Conservation (phyloP, 2,329 filamentous ascomycete genomes). For the Trichoderma oligosporum region DNA sequence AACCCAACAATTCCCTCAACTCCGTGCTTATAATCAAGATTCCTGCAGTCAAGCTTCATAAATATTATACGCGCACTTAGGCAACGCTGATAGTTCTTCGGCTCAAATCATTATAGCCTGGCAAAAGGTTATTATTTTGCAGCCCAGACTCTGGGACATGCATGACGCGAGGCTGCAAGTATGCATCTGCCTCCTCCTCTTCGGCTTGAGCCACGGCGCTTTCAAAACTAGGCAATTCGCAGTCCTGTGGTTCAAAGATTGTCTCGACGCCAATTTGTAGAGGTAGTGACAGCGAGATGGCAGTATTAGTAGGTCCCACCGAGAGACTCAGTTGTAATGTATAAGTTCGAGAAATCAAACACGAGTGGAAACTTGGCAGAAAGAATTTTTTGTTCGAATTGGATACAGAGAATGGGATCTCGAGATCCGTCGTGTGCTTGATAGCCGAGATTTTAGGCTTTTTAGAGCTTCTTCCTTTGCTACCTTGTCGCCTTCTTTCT, state of each 20-base stretch:
- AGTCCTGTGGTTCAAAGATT: conserved; percentile 31
- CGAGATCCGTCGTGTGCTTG: conserved; percentile 41
- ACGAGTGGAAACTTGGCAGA: conserved; percentile 56
- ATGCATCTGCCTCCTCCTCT: conserved; percentile 43
- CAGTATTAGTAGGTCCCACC: conserved; percentile 41
- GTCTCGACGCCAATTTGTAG: conserved; percentile 49
- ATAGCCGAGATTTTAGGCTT: conserved; percentile 29
- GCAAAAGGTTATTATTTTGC: conserved; percentile 35
- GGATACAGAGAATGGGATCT: conserved; percentile 48
- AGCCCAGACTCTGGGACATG: conserved; percentile 33
- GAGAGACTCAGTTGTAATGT: conserved; percentile 46
- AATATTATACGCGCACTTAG: neutral
- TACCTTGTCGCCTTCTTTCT: conserved; percentile 19
- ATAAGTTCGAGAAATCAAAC: conserved; percentile 55
- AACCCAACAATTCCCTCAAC: too few species aligned
- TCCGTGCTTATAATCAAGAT: too few species aligned
- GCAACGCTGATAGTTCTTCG: conserved; percentile 23
- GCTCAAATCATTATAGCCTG: conserved; percentile 38
- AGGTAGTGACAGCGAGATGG: conserved; percentile 45
- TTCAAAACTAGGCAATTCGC: conserved; percentile 49
- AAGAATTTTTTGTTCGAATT: conserved; percentile 47
- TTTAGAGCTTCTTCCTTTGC: conserved; percentile 25
- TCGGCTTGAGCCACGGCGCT: conserved; percentile 41
- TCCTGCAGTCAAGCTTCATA: too few species aligned
- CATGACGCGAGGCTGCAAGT: conserved; percentile 41